Percentiles rank a stretch among this genome's conserved stretches.
phyloP scores from a whole-genome alignment of 352 stramenopile genomes.

The Globisporangium irregulare region DNA sequence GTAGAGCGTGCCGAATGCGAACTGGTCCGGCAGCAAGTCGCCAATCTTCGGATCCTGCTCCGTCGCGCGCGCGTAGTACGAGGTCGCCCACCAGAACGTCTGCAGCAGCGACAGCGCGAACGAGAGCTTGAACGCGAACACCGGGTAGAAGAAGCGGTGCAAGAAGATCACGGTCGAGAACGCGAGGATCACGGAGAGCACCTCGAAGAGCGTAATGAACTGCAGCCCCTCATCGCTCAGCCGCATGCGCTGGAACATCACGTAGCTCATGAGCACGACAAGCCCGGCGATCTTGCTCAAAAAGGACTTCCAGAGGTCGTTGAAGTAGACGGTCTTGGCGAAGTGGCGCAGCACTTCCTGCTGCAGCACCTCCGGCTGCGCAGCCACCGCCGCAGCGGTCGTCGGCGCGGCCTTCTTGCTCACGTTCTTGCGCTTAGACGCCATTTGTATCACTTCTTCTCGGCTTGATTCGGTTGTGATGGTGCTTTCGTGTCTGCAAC shows the following conservation, averaged over 20 bases:
- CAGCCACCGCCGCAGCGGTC: slow-evolving; percentile 11
- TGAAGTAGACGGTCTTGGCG: slow-evolving; percentile 84
- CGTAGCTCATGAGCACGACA: slow-evolving; percentile 59
- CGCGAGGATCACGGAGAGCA: slow-evolving; percentile 54
- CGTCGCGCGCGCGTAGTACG: slow-evolving; percentile 48
- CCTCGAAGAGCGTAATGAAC: slow-evolving; percentile 65
- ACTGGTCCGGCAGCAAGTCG: slow-evolving; percentile 56
- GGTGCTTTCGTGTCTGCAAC: neutral
- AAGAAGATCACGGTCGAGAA: slow-evolving; percentile 61
- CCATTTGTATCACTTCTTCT: slow-evolving; percentile 8
- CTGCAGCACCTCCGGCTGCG: slow-evolving; percentile 37
- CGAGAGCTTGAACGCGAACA: slow-evolving; percentile 75
- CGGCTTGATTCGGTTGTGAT: neutral
- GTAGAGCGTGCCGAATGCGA: slow-evolving; percentile 72
- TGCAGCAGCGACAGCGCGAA: slow-evolving; percentile 78
- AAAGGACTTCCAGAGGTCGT: slow-evolving; percentile 82
- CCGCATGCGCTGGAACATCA: slow-evolving; percentile 63
- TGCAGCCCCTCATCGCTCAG: slow-evolving; percentile 37
- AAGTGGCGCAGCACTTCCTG: slow-evolving; percentile 77
- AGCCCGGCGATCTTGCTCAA: slow-evolving; percentile 71
- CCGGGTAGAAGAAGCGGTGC: slow-evolving; percentile 48
- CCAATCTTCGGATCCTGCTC: slow-evolving; percentile 41
- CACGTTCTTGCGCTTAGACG: slow-evolving; percentile 15
- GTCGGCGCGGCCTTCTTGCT: slow-evolving; percentile 15
- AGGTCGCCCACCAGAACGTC: slow-evolving; percentile 55